phyloP scores from a whole-genome alignment of 2,329 filamentous ascomycete genomes.

The Xylaria sp. region DNA sequence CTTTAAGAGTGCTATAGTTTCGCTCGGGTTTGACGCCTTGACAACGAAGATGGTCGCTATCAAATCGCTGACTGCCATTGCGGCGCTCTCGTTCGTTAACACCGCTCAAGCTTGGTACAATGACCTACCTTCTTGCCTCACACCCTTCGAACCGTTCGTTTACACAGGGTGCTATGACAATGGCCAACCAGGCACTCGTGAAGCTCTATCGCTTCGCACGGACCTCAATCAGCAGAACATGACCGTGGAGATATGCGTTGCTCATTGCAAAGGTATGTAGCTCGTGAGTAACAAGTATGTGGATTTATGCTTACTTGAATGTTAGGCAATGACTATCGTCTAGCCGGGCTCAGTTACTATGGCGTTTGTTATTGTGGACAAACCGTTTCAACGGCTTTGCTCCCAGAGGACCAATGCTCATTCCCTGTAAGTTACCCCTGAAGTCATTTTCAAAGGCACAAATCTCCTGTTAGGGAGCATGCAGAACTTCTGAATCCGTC shows the following conservation, averaged over 20 bases:
- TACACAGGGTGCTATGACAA: slow-evolving; percentile 61
- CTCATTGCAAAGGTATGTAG: slow-evolving; percentile 59
- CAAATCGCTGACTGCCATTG: slow-evolving; percentile 51
- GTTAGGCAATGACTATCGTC: slow-evolving; percentile 59
- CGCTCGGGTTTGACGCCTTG: slow-evolving; percentile 6
- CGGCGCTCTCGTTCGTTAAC: slow-evolving; percentile 52
- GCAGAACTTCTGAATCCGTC: too few relatives aligned
- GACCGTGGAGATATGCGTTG: slow-evolving; percentile 60
- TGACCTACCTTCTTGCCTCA: slow-evolving; percentile 57
- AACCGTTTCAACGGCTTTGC: slow-evolving; percentile 61
- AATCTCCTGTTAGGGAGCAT: too few relatives aligned
- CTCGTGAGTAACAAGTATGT: background rate
- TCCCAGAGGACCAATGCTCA: slow-evolving; percentile 65
- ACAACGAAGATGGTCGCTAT: slow-evolving; percentile 48
- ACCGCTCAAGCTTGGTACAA: slow-evolving; percentile 55
- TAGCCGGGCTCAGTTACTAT: slow-evolving; percentile 63
- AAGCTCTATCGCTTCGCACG: slow-evolving; percentile 56
- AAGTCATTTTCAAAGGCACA: too few relatives aligned
- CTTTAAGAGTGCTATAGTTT: slow-evolving; percentile 13
- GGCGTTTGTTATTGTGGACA: slow-evolving; percentile 65
- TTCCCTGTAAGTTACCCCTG: too few relatives aligned
- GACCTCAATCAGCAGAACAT: slow-evolving; percentile 52
- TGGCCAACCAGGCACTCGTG: slow-evolving; percentile 42
- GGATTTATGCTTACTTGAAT: slow-evolving; percentile 1
- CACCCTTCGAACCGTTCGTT: slow-evolving; percentile 59